Evolutionary conservation across 2,329 filamentous ascomycete species (phyloP).

Genomic region (Fusarium miscanthi): DNA sequence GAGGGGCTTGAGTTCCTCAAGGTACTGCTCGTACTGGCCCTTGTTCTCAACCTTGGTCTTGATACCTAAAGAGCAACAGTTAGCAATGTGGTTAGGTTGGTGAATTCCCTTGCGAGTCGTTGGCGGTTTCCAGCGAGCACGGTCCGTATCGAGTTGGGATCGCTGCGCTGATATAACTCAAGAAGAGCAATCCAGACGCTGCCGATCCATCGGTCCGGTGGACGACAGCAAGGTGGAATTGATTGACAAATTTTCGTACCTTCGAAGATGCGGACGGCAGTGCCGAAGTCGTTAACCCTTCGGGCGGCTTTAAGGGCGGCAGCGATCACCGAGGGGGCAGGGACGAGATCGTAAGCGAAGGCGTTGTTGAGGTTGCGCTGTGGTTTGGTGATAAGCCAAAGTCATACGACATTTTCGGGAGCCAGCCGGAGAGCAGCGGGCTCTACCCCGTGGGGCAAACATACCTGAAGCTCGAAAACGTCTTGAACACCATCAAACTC

Average conservation of each 20-base stretch:
- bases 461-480: constrained; percentile 99
- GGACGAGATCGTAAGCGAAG: constrained; percentile 99
- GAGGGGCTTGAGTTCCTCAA: constrained; percentile 90
- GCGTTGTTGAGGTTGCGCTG: constrained; percentile 98
- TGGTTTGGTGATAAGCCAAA: constrained; percentile 44
- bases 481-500: constrained; percentile 98
- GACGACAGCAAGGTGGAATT: constrained; percentile 27
- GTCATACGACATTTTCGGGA: constrained; percentile 47
- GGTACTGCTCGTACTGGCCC: constrained; percentile 95
- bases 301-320: constrained; percentile 94
- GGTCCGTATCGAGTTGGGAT: background rate
- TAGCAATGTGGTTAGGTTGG: constrained; percentile 21
- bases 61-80: constrained; percentile 72
- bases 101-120: constrained; percentile 3
- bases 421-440: constrained; percentile 36
- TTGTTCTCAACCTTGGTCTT: constrained; percentile 99
- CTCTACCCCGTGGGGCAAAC: constrained; percentile 37
- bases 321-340: constrained; percentile 88
- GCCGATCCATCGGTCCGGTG: constrained; percentile 20
- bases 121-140: background rate
- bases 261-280: constrained; percentile 98
- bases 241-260: constrained; percentile 66
- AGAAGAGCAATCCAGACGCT: constrained; percentile 5
- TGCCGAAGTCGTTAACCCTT: constrained; percentile 98
- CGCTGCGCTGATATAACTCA: constrained; percentile 22